Evolutionary conservation across 352 stramenopile species (phyloP).

Genomic region (Peronospora destructor): DNA sequence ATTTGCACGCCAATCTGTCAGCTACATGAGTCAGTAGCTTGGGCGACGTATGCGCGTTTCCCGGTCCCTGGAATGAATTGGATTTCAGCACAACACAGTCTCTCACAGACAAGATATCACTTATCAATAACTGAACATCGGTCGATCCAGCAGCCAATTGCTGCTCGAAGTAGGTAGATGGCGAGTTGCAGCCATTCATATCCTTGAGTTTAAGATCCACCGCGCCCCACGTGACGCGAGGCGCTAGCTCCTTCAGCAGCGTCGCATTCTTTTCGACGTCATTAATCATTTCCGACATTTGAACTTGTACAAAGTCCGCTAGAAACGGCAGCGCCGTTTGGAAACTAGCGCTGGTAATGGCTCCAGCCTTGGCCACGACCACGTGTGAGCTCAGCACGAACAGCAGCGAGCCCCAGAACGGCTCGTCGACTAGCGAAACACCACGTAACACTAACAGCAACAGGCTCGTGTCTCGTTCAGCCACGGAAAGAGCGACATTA

Average conservation of each 20-base stretch:
- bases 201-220: slow-evolving; percentile 78
- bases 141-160: slow-evolving; percentile 38
- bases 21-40: slow-evolving; percentile 55
- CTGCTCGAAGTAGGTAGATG: slow-evolving; percentile 62
- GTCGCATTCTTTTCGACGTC: slow-evolving; percentile 30
- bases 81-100: slow-evolving; percentile 65
- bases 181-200: slow-evolving; percentile 59
- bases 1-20: slow-evolving; percentile 44
- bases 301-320: slow-evolving; percentile 37
- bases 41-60: slow-evolving; percentile 41
- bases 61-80: slow-evolving; percentile 32
- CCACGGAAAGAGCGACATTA: slow-evolving; percentile 27
- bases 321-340: slow-evolving; percentile 41
- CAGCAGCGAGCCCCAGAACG: slow-evolving; percentile 60
- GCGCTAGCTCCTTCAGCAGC: slow-evolving; percentile 48
- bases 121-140: slow-evolving; percentile 47
- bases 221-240: slow-evolving; percentile 56
- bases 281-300: slow-evolving; percentile 25
- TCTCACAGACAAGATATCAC: slow-evolving; percentile 29
- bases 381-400: slow-evolving; percentile 56
- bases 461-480: slow-evolving; percentile 46
- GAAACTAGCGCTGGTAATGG: slow-evolving; percentile 39
- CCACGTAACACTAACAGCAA: slow-evolving; percentile 43
- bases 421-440: slow-evolving; percentile 44
- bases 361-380: slow-evolving; percentile 32